Conservation (phyloP, 495 filamentous ascomycete genomes). For the Wilcoxina mikolae region DNA sequence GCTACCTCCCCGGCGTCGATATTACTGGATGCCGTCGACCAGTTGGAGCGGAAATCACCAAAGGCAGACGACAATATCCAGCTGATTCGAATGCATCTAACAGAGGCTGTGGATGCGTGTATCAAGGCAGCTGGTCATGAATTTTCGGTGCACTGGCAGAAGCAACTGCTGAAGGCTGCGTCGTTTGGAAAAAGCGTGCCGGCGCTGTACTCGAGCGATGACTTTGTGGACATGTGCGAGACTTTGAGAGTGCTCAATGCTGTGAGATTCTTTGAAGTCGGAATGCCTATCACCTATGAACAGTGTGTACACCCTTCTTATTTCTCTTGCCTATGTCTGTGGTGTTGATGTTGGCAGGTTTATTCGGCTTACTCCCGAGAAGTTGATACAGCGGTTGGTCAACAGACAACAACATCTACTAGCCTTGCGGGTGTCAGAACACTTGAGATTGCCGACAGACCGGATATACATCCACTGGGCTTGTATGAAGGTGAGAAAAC, state of each 20-base stretch:
- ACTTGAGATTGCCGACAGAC: conserved; percentile 71
- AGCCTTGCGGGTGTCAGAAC: conserved; percentile 78
- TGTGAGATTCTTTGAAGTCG: conserved; percentile 76
- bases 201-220: conserved; percentile 90
- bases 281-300: conserved; percentile 80
- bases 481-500: conserved; percentile 57
- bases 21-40: conserved; percentile 77
- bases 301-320: conserved; percentile 39
- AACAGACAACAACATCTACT: conserved; percentile 84
- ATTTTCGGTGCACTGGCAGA: conserved; percentile 81
- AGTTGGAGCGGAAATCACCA: conserved; percentile 82
- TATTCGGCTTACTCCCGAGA: conserved; percentile 73
- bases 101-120: conserved; percentile 83
- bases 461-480: conserved; percentile 95
- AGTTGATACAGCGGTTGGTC: conserved; percentile 67
- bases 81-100: conserved; percentile 68
- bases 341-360: conserved; percentile 30
- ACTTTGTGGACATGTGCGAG: conserved; percentile 98
- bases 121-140: conserved; percentile 85
- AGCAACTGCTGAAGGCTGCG: conserved; percentile 82
- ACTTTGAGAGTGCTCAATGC: conserved; percentile 84
- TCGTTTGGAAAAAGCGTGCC: conserved; percentile 95
- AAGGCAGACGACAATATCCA: conserved; percentile 97
- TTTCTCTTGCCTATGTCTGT: neutral
- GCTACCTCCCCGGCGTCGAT: conserved; percentile 79